These are phyloP conservation scores for Cryptosporidium ubiquitum DNA, from an alignment of 169 alveolate species.

Conservation along the genomic window DNA sequence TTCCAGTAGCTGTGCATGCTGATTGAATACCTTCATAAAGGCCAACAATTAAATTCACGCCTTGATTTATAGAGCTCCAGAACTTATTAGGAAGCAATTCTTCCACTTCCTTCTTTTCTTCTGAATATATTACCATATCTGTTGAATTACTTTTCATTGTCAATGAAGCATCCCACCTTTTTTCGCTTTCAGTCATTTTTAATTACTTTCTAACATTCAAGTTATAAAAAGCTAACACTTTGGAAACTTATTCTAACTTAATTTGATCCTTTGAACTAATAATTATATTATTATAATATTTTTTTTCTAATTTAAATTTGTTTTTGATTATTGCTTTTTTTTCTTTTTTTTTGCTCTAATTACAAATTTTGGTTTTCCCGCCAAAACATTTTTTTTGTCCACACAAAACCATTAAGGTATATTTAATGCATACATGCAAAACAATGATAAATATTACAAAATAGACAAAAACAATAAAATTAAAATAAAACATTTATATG, in stretches of 20 bases:
- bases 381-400: constrained; percentile 60
- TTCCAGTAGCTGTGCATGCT: constrained; percentile 50
- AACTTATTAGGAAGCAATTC: constrained; percentile 12
- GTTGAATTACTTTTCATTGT: constrained; percentile 6
- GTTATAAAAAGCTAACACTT: not conserved
- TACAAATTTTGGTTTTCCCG: constrained; percentile 62
- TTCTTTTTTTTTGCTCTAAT: constrained; percentile 7
- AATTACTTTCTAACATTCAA: not conserved
- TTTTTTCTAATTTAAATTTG: not conserved
- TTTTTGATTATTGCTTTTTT: constrained; percentile 25
- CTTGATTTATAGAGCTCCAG: constrained; percentile 55
- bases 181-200: not conserved
- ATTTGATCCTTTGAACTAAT: not conserved
- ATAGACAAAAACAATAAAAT: not conserved
- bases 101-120: not conserved
- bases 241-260: not conserved
- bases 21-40: constrained; percentile 73
- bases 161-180: not conserved
- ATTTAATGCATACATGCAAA: constrained; percentile 62
- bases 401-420: constrained; percentile 52
- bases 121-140: constrained; percentile 29
- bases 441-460: not conserved
- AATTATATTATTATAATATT: not conserved
- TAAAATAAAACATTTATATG: not conserved
- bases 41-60: constrained; percentile 48